These are phyloP conservation scores for Xylaria telfairii DNA, from an alignment of 495 filamentous ascomycete species.

Conservation along the genomic window DNA sequence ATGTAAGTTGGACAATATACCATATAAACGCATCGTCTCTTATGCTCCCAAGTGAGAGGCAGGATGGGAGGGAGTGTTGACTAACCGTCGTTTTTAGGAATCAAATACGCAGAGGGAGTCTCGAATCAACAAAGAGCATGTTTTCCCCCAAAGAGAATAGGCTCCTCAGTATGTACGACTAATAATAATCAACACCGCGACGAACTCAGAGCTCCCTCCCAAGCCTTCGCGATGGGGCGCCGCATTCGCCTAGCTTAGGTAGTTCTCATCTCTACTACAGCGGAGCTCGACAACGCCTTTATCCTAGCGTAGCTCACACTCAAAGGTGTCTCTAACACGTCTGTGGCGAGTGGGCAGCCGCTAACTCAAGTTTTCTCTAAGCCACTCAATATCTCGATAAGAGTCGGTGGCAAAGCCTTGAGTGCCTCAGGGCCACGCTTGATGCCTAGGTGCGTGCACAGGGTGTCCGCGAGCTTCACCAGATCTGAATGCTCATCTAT, in stretches of 20 bases:
- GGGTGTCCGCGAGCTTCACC: slow-evolving; percentile 23
- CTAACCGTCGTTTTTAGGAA: not conserved
- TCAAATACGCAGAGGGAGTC: not conserved
- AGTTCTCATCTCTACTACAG: not conserved
- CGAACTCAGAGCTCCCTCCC: not conserved
- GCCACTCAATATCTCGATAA: not conserved
- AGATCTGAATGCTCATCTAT: slow-evolving; percentile 30
- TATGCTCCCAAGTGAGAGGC: not conserved
- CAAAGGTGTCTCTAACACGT: not conserved
- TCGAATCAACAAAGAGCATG: not conserved
- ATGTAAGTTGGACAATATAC: not conserved
- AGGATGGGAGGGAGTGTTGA: not conserved
- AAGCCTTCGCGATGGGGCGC: not conserved
- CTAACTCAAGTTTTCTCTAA: not conserved
- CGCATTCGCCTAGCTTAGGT: not conserved
- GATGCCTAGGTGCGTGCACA: slow-evolving; percentile 30
- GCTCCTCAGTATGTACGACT: not conserved
- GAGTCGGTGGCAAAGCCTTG: not conserved
- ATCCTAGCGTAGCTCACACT: not conserved
- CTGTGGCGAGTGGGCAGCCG: not conserved
- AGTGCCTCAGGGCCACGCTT: not conserved
- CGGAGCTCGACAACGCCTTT: not conserved
- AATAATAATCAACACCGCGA: not conserved
- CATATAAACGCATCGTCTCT: not conserved
- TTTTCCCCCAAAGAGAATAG: not conserved